A percentile compares a stretch with the other conserved stretches of the same genome.
Evolutionary conservation across 1,139 yeast species (phyloP).

Genomic region (Petasospora rhodanensis): DNA sequence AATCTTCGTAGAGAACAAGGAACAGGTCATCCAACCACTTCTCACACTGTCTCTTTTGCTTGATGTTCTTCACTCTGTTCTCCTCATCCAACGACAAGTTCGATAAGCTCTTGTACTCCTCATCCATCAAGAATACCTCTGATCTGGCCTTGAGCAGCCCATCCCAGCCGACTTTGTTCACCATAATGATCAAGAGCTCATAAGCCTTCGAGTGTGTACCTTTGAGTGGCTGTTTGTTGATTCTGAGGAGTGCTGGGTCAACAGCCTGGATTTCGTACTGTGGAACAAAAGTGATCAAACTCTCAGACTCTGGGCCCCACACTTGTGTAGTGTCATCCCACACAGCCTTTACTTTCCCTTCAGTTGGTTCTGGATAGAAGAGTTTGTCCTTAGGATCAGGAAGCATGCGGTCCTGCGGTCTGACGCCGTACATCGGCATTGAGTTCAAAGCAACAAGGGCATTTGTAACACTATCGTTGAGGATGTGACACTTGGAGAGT

Average conservation of each 20-base stretch:
- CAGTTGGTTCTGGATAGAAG: constrained; percentile 71
- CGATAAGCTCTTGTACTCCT: constrained; percentile 50
- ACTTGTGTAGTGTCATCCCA: constrained; percentile 49
- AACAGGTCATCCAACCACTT: constrained; percentile 91
- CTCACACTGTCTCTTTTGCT: constrained; percentile 81
- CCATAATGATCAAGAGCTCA: constrained; percentile 60
- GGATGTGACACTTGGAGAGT: constrained; percentile 68
- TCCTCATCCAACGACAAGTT: constrained; percentile 12
- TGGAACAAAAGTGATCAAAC: constrained; percentile 35
- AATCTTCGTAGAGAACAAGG: constrained; percentile 81
- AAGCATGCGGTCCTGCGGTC: constrained; percentile 51
- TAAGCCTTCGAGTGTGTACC: constrained; percentile 81
- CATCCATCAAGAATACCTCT: constrained; percentile 91
- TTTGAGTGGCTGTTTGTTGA: constrained; percentile 73
- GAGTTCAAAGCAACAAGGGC: constrained; percentile 84
- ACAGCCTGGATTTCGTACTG: constrained; percentile 43
- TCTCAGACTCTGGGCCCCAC: constrained; percentile 55
- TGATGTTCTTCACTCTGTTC: constrained; percentile 29
- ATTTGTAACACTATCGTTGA: constrained; percentile 62
- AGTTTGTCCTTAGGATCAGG: constrained; percentile 67
- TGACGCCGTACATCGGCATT: constrained; percentile 80
- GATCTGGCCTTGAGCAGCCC: constrained; percentile 75
- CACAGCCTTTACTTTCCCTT: constrained; percentile 52
- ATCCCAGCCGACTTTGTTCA: constrained; percentile 82
- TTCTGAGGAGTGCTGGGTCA: constrained; percentile 62